phyloP scores from a whole-genome alignment of 1,284 basidiomycete species.

The Ganoderma multipileum region DNA sequence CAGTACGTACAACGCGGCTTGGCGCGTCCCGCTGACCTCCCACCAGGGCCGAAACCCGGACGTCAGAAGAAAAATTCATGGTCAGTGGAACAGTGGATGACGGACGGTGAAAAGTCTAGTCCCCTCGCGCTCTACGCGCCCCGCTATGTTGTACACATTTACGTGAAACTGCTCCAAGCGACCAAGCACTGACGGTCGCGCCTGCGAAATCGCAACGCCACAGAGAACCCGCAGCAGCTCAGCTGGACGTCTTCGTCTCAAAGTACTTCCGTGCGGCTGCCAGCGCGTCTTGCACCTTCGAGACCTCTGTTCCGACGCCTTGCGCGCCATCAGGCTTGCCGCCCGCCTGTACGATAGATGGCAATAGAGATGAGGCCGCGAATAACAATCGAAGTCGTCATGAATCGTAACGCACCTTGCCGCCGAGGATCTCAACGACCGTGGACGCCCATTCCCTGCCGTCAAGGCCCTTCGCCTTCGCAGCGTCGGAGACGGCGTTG shows the following conservation, averaged over 20 bases:
- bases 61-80: neutral
- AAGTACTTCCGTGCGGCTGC: constrained; percentile 58
- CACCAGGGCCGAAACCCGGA: neutral
- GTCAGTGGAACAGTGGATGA: neutral
- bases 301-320: constrained; percentile 78
- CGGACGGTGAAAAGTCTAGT: constrained; percentile 5
- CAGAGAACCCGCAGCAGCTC: constrained; percentile 13
- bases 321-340: constrained; percentile 92
- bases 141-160: constrained; percentile 29
- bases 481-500: constrained; percentile 78
- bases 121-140: constrained; percentile 16
- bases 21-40: neutral
- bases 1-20: constrained; percentile 9
- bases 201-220: neutral
- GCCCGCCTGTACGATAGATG: constrained; percentile 74
- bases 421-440: constrained; percentile 81
- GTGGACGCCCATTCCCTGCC: constrained; percentile 86
- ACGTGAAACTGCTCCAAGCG: constrained; percentile 24
- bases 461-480: constrained; percentile 73
- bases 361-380: neutral
- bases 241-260: constrained; percentile 26
- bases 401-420: constrained; percentile 68
- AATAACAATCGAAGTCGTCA: neutral
- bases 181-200: neutral
- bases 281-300: constrained; percentile 77